These are phyloP conservation scores for Hanseniaspora mollemarum DNA, from an alignment of 805 yeast species.

Conservation along the genomic window DNA sequence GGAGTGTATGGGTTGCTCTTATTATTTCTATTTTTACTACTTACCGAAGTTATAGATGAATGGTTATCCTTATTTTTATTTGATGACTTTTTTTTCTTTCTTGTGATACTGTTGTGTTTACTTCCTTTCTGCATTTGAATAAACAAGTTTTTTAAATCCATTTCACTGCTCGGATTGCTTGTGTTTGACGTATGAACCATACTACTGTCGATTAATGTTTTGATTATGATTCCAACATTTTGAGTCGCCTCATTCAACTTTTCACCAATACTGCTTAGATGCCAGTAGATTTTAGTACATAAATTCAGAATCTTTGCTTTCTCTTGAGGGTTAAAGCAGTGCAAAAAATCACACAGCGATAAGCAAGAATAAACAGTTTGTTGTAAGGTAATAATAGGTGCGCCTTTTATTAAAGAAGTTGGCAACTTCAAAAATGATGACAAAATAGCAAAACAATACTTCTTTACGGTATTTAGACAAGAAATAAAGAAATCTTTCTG, in stretches of 20 bases:
- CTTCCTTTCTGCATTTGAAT: constrained; percentile 18
- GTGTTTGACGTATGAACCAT: constrained; percentile 22
- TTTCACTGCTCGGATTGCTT: constrained; percentile 2
- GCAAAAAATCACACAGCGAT: constrained; percentile 40
- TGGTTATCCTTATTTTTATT: constrained; percentile 16
- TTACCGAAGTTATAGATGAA: constrained; percentile 18
- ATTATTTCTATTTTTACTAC: constrained; percentile 16
- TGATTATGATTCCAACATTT: constrained; percentile 46
- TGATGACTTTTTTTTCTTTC: constrained; percentile 6
- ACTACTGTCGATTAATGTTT: constrained; percentile 39
- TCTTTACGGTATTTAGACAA: constrained; percentile 34
- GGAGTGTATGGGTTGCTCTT: constrained; percentile 1
- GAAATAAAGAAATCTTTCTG: constrained; percentile 22
- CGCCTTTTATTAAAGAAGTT: constrained; percentile 40
- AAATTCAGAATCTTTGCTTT: constrained; percentile 35
- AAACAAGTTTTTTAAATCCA: constrained; percentile 17
- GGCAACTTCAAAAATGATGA: constrained; percentile 37
- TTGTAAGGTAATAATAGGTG: constrained; percentile 42
- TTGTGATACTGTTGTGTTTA: constrained; percentile 17
- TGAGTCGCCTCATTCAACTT: constrained; percentile 48
- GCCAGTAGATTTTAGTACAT: constrained; percentile 48
- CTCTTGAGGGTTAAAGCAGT: constrained; percentile 32
- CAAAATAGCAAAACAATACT: constrained; percentile 37
- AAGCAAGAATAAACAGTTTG: constrained; percentile 47
- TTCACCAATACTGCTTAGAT: constrained; percentile 45